Evolutionary conservation across 1,139 yeast genomes (phyloP).

Genomic region (Nakaseomyces delphensis): DNA sequence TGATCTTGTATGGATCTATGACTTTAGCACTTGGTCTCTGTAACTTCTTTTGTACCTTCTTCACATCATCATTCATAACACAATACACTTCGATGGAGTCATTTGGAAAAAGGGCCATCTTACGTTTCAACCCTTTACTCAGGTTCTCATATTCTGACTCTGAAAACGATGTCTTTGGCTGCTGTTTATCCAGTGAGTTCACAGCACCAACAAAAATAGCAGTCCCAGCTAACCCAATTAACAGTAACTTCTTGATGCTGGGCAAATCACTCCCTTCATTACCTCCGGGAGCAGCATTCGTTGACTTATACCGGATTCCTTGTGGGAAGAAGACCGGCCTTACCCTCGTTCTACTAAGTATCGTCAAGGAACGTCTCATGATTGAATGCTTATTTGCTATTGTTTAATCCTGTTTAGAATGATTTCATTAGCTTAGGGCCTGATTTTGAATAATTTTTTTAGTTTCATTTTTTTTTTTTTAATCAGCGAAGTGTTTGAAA

Average conservation of each 20-base stretch:
- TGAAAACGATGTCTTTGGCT: conserved; percentile 44
- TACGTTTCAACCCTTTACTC: conserved; percentile 46
- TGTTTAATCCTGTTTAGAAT: not conserved
- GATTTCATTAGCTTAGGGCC: no score
- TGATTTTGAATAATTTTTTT: no score
- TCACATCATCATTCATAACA: not conserved
- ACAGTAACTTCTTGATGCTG: conserved; percentile 41
- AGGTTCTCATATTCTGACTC: conserved; percentile 54
- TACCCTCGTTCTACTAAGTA: not conserved
- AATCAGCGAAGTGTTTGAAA: no score
- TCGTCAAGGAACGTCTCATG: not conserved
- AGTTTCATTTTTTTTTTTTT: no score
- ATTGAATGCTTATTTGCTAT: not conserved
- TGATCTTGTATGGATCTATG: conserved; percentile 5
- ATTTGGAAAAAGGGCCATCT: conserved; percentile 37
- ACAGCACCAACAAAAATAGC: conserved; percentile 48
- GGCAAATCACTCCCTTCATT: conserved; percentile 32
- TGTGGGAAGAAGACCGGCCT: not conserved
- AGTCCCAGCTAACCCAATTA: conserved; percentile 44
- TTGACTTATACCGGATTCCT: not conserved
- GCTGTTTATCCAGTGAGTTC: conserved; percentile 43
- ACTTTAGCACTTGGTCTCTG: conserved; percentile 3
- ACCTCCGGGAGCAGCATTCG: not conserved
- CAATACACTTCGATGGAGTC: conserved; percentile 15
- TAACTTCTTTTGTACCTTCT: not conserved